Base-by-base conservation (phyloP, 1,284 basidiomycete species). In the Binderoboletus segoi region DNA sequence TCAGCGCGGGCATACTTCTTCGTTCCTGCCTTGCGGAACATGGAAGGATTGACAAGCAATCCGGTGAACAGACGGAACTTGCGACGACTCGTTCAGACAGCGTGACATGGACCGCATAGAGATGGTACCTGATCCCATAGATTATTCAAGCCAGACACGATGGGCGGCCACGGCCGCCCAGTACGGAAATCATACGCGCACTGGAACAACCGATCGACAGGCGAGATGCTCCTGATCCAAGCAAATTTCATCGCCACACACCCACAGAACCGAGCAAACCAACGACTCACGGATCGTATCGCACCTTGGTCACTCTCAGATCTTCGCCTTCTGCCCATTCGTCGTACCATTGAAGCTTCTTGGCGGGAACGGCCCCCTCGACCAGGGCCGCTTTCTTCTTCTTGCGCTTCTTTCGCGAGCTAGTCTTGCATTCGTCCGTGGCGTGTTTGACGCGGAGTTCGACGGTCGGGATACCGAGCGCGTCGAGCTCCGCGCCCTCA, bases 391-490 rank as follows among this genome's bases (percentile, higher is more conserved):
- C 66, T 58, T 77, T 80, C 60, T 78, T 79, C 67, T 77, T 73
- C 63, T 67, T 73, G 53, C 63, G 69, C 41, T 61, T 70, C 58
- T 74, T 73, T 5, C 63, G 73, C 8, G 74, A 61, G 55, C 66
- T 69, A 32, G 77, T 78, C 67, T 81, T 83, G 54, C 77, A 75
- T 42, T 67, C 63, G 53, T 85, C 83, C 20, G 76, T 78, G 15
- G 73, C 72, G 61, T 90, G 88, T 53, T 77, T 79, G 26, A 78
- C 71, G 30, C 72, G 74, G 32, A 91, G 73, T 24, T 73, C 69
- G 38, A 88, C 75, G 5, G 89, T 91, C 1, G 84, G 84, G 49
- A 89, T 82, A 8, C 85, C 86, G 15, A 80, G 72, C 0, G 80
- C 85, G 63, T 91, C 89, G 53, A 77, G 59, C 63, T 86, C 84